Evolutionary conservation across 768 basidiomycete genomes (phyloP).

Genomic region (Cytidiella melzeri): DNA sequence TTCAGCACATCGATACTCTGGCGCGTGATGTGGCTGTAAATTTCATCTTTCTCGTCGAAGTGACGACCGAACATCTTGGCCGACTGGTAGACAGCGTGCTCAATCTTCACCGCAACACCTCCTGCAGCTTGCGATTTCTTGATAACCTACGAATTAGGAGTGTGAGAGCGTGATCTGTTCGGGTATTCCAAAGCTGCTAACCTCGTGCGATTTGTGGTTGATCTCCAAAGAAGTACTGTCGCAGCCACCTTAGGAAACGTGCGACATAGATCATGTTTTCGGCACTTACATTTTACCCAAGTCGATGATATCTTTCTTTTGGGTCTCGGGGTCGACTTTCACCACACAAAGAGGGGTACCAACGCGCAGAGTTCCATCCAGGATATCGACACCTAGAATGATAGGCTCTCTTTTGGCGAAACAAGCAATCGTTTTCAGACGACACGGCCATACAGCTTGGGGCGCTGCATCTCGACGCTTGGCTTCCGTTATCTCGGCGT

Average conservation of each 20-base stretch:
- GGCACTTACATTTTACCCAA: slow-evolving; percentile 89
- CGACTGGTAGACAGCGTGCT: slow-evolving; percentile 92
- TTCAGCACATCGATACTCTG: slow-evolving; percentile 95
- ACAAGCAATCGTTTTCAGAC: slow-evolving; percentile 86
- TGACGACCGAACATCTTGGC: slow-evolving; percentile 95
- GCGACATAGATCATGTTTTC: background rate
- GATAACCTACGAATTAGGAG: slow-evolving; percentile 49
- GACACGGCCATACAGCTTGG: slow-evolving; percentile 94
- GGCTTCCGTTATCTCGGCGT: slow-evolving; percentile 86
- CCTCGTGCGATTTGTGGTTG: slow-evolving; percentile 87
- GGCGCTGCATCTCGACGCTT: slow-evolving; percentile 89
- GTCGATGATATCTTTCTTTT: slow-evolving; percentile 86
- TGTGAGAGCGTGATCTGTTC: slow-evolving; percentile 1
- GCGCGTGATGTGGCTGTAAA: slow-evolving; percentile 85
- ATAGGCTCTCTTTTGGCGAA: slow-evolving; percentile 98
- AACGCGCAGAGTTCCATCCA: slow-evolving; percentile 84
- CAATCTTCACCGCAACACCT: slow-evolving; percentile 97
- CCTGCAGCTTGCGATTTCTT: slow-evolving; percentile 94
- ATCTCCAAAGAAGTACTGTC: slow-evolving; percentile 91
- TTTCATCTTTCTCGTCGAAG: slow-evolving; percentile 93
- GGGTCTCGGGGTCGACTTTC: slow-evolving; percentile 79
- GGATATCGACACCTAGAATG: slow-evolving; percentile 92
- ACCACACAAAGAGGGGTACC: slow-evolving; percentile 96
- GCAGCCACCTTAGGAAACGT: slow-evolving; percentile 1
- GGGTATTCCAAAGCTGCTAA: too few relatives aligned